phyloP scores from a whole-genome alignment of 2,329 filamentous ascomycete species.

The Penicillium sp. region DNA sequence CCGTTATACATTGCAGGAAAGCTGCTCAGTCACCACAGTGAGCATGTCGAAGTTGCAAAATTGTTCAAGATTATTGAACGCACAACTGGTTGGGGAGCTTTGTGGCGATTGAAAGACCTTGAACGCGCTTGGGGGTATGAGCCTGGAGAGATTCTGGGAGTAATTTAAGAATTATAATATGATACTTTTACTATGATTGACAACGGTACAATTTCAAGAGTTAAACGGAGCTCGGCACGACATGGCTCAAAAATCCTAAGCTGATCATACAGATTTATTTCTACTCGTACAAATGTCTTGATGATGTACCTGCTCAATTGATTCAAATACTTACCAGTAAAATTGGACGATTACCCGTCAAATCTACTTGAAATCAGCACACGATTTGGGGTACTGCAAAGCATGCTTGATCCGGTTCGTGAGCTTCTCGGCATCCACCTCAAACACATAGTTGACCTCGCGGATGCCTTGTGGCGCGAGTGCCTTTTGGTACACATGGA shows the following conservation, averaged over 20 bases:
- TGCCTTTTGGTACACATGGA: slow-evolving; percentile 47
- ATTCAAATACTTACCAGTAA: not conserved
- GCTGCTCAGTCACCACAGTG: slow-evolving; percentile 53
- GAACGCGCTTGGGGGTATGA: slow-evolving; percentile 40
- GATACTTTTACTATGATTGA: not conserved
- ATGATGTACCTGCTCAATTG: not conserved
- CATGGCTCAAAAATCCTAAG: not conserved
- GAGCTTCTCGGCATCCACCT: slow-evolving; percentile 39
- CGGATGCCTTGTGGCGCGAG: slow-evolving; percentile 37
- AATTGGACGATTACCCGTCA: not conserved
- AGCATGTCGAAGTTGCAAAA: slow-evolving; percentile 39
- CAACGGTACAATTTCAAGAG: not conserved
- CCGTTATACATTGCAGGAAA: slow-evolving; percentile 58
- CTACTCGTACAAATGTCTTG: not conserved
- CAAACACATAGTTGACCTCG: slow-evolving; percentile 45
- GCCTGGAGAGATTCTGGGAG: slow-evolving; percentile 24
- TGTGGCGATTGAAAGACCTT: slow-evolving; percentile 55
- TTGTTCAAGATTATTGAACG: slow-evolving; percentile 52
- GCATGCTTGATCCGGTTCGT: slow-evolving; percentile 41
- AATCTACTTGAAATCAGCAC: slow-evolving; percentile 8
- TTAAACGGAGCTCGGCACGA: not conserved
- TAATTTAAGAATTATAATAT: slow-evolving; percentile 12
- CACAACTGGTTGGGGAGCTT: slow-evolving; percentile 55
- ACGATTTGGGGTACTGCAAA: slow-evolving; percentile 30
- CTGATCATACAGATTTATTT: not conserved